Percentiles rank a stretch among this genome's conserved stretches.
phyloP scores from a whole-genome alignment of 202 grass and related monocot genomes.

The Schoenoplectus tabernaemontani region DNA sequence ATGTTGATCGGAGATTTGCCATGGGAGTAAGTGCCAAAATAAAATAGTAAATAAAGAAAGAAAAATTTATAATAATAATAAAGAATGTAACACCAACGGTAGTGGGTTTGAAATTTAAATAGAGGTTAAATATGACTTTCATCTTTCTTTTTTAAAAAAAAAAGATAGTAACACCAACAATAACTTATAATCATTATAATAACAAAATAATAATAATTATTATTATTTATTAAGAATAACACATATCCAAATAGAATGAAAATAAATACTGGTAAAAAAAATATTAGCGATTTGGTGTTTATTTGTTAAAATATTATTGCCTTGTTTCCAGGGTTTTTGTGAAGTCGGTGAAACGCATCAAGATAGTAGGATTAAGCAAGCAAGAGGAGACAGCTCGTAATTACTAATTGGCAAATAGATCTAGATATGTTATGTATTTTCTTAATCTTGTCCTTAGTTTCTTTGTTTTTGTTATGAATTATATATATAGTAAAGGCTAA shows the following conservation, averaged over 20 bases:
- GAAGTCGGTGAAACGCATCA: constrained; percentile 63
- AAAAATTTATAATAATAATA: neutral
- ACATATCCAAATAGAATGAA: neutral
- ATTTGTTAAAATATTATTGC: neutral
- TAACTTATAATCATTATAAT: neutral
- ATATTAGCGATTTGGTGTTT: neutral
- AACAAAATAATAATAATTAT: neutral
- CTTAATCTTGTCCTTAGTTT: neutral
- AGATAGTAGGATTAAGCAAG: constrained; percentile 36
- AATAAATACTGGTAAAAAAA: neutral
- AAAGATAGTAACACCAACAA: too few species aligned
- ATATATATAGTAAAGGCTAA: neutral
- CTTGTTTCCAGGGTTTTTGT: constrained; percentile 40
- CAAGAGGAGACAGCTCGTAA: constrained; percentile 4
- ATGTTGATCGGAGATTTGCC: constrained; percentile 63
- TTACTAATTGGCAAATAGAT: constrained; percentile 20
- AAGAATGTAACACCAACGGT: neutral
- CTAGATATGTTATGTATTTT: neutral
- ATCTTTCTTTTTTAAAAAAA: too few species aligned
- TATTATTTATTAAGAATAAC: neutral
- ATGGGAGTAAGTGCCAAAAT: constrained; percentile 47
- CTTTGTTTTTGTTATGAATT: neutral
- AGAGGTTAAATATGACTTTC: too few species aligned
- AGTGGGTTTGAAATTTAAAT: too few species aligned
- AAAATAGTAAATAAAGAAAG: neutral